A percentile compares a stretch with the other conserved stretches of the same genome.
Conservation (phyloP, 2,329 filamentous ascomycete species). For the Ustulina deusta region DNA sequence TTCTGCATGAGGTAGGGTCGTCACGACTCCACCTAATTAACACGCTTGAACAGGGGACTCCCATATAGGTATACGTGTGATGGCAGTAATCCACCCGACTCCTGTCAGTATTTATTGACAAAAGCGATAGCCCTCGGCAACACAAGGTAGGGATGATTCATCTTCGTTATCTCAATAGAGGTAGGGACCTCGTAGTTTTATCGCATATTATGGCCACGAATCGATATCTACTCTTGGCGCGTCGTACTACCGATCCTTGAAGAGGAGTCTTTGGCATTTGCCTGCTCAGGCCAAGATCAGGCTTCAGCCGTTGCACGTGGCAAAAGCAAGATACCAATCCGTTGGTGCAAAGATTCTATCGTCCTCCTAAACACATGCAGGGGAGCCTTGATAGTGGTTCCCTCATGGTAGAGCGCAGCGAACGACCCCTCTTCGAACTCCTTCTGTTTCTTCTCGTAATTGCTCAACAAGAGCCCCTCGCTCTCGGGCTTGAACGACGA, state of each 20-base stretch:
- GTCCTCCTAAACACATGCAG: not conserved
- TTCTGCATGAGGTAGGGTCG: not conserved
- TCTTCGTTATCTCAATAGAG: not conserved
- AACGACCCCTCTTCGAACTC: constrained; percentile 72
- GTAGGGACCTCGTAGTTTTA: not conserved
- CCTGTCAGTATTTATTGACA: not conserved
- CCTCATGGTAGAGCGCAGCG: constrained; percentile 57
- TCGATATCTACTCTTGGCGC: not conserved
- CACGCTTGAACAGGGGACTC: not conserved
- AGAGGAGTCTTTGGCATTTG: not conserved
- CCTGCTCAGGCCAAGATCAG: not conserved
- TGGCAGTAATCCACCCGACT: no score
- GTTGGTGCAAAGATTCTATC: not conserved
- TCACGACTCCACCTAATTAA: constrained; percentile 13
- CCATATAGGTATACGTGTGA: not conserved
- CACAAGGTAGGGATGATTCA: constrained; percentile 5
- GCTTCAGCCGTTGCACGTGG: not conserved
- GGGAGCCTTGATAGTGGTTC: constrained; percentile 17
- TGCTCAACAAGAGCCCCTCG: constrained; percentile 63
- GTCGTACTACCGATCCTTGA: not conserved
- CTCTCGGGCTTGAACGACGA: constrained; percentile 65
- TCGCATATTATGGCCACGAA: not conserved
- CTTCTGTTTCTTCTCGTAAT: constrained; percentile 69
- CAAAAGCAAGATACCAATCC: constrained; percentile 5
- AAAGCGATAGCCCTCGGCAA: not conserved